Evolutionary conservation across 768 basidiomycete species (phyloP).

Genomic region (Megacollybia marginata): DNA sequence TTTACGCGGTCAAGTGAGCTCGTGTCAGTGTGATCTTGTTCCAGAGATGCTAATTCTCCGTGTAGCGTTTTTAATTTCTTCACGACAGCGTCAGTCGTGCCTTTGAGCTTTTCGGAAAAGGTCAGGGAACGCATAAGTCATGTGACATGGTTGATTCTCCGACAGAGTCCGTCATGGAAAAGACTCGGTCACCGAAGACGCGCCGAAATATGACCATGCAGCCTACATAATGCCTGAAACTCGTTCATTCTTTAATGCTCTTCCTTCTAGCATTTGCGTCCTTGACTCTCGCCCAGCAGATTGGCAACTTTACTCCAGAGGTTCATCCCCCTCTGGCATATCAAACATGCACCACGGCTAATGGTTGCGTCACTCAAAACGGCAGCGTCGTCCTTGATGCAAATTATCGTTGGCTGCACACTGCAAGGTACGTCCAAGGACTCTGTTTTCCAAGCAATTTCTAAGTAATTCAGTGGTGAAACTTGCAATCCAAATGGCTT

Average conservation of each 20-base stretch:
- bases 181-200: no score
- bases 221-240: no score
- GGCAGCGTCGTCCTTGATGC: constrained; percentile 40
- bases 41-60: constrained; percentile 68
- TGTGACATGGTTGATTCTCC: no score
- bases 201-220: no score
- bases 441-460: neutral
- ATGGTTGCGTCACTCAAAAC: constrained; percentile 29
- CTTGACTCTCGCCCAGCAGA: constrained; percentile 31
- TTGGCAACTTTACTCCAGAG: constrained; percentile 40
- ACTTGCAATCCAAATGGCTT: constrained; percentile 53
- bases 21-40: constrained; percentile 82
- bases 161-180: no score
- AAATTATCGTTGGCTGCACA: constrained; percentile 49
- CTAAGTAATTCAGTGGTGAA: constrained; percentile 22
- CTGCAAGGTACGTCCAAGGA: constrained; percentile 7
- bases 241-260: no score
- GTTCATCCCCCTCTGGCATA: constrained; percentile 38
- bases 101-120: constrained; percentile 79
- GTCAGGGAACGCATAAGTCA: constrained; percentile 24
- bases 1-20: constrained; percentile 60
- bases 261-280: no score
- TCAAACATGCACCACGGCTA: constrained; percentile 38
- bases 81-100: constrained; percentile 76
- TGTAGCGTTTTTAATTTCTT: constrained; percentile 83